Percentiles rank a stretch among this genome's conserved stretches.
These are phyloP conservation scores for Botrytis cinerea DNA, from an alignment of 2,329 filamentous ascomycete species.

Conservation along the genomic window DNA sequence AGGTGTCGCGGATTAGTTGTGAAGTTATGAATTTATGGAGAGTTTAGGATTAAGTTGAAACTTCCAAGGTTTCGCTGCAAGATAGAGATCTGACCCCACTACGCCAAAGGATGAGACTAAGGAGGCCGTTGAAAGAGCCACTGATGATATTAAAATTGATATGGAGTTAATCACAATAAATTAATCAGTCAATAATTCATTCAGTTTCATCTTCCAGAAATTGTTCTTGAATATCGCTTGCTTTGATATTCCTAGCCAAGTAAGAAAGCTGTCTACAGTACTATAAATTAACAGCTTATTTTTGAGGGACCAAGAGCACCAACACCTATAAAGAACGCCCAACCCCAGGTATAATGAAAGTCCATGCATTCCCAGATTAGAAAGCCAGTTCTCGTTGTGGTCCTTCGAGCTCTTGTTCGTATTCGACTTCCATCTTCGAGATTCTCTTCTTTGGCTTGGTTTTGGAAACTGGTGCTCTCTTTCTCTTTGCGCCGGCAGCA, in stretches of 20 bases:
- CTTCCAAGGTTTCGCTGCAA: slow-evolving; percentile 23
- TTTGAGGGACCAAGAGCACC: background rate
- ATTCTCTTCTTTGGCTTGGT: slow-evolving; percentile 52
- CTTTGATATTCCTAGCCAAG: background rate
- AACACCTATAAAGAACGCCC: slow-evolving; percentile 22
- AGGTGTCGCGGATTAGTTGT: background rate
- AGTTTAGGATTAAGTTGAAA: slow-evolving; percentile 16
- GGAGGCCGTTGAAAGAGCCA: slow-evolving; percentile 12
- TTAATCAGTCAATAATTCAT: background rate
- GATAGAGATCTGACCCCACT: slow-evolving; percentile 21
- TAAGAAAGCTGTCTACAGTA: slow-evolving; percentile 2
- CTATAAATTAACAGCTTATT: slow-evolving; percentile 17
- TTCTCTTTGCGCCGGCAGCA: slow-evolving; percentile 54
- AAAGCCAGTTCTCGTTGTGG: slow-evolving; percentile 30
- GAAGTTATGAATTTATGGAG: slow-evolving; percentile 12
- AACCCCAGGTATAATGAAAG: slow-evolving; percentile 27
- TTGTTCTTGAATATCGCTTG: background rate
- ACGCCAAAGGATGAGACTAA: slow-evolving; percentile 1
- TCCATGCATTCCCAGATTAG: slow-evolving; percentile 21
- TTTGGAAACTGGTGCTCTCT: slow-evolving; percentile 39
- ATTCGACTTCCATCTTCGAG: slow-evolving; percentile 67
- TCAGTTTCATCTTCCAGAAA: background rate
- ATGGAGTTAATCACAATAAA: background rate
- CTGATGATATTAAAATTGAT: background rate
- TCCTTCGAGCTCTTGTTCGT: slow-evolving; percentile 63